These are phyloP conservation scores for Thielaviopsis populi DNA, from an alignment of 2,329 filamentous ascomycete genomes.

Conservation along the genomic window DNA sequence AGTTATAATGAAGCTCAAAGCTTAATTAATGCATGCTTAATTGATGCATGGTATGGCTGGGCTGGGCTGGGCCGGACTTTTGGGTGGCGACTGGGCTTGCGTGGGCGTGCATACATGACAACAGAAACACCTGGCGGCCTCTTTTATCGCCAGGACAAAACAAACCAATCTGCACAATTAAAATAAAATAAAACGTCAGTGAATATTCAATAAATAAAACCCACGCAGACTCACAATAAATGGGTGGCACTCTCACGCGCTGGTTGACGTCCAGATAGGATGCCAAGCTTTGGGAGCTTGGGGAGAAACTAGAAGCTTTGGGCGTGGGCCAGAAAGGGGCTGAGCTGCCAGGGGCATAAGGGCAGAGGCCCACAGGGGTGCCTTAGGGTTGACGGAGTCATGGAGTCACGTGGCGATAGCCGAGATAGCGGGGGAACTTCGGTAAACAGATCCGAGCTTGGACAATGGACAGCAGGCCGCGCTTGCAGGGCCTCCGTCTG, in stretches of 20 bases:
- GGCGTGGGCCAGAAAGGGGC: background rate
- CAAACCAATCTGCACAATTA: background rate
- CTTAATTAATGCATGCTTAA: slow-evolving; percentile 7
- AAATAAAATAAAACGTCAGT: background rate
- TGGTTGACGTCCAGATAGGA: background rate
- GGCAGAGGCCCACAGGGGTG: no score
- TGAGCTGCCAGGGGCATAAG: background rate
- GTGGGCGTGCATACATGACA: background rate
- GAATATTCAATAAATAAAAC: background rate
- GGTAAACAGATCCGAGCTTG: no score
- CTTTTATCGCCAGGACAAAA: background rate
- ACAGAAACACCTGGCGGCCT: background rate
- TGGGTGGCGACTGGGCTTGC: background rate
- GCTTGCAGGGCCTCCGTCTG: no score
- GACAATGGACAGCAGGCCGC: no score
- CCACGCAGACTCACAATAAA: background rate
- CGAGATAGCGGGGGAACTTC: background rate
- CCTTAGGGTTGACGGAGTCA: background rate
- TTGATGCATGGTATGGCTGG: slow-evolving; percentile 1
- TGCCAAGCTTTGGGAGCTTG: slow-evolving; percentile 2
- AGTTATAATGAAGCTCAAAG: background rate
- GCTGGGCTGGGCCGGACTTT: background rate
- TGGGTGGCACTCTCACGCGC: background rate
- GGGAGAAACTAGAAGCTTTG: background rate
- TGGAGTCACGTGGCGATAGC: background rate